Conservation (phyloP, 768 basidiomycete genomes). For the Gymnopilus dilepis region DNA sequence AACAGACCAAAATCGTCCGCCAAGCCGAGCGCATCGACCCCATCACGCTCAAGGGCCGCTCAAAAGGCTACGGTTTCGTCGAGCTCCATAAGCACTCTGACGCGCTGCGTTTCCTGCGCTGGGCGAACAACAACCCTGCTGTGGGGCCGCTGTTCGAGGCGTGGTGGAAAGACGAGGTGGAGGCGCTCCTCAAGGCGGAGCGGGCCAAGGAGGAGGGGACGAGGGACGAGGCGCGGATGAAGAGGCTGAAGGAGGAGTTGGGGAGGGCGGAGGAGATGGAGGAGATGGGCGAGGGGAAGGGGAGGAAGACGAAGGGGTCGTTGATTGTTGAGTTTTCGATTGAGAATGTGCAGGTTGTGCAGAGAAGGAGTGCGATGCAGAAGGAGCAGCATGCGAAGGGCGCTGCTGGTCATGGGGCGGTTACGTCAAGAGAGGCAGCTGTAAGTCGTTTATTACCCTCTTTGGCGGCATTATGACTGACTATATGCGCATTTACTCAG, state of each 20-base stretch:
- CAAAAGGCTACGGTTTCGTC: slow-evolving; percentile 95
- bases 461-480: not conserved
- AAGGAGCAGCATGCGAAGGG: slow-evolving; percentile 38
- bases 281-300: slow-evolving; percentile 27
- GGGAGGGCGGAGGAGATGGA: slow-evolving; percentile 30
- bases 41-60: slow-evolving; percentile 83
- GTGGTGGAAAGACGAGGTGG: slow-evolving; percentile 90
- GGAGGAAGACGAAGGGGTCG: slow-evolving; percentile 49
- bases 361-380: slow-evolving; percentile 60
- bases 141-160: slow-evolving; percentile 72
- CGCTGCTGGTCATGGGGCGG: too few species aligned
- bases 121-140: slow-evolving; percentile 89
- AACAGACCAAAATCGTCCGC: slow-evolving; percentile 92
- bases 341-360: slow-evolving; percentile 91
- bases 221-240: slow-evolving; percentile 58
- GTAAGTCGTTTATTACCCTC: slow-evolving; percentile 24
- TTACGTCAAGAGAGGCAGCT: slow-evolving; percentile 7
- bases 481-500: not conserved
- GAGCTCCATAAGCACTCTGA: slow-evolving; percentile 90
- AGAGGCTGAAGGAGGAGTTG: slow-evolving; percentile 62
- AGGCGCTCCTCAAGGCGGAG: slow-evolving; percentile 62
- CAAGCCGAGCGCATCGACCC: slow-evolving; percentile 89
- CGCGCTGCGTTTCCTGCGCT: slow-evolving; percentile 88
- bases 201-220: slow-evolving; percentile 63
- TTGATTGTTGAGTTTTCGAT: slow-evolving; percentile 96